Conservation (phyloP, 2,329 filamentous ascomycete genomes). For the Raffaelea arxii region DNA sequence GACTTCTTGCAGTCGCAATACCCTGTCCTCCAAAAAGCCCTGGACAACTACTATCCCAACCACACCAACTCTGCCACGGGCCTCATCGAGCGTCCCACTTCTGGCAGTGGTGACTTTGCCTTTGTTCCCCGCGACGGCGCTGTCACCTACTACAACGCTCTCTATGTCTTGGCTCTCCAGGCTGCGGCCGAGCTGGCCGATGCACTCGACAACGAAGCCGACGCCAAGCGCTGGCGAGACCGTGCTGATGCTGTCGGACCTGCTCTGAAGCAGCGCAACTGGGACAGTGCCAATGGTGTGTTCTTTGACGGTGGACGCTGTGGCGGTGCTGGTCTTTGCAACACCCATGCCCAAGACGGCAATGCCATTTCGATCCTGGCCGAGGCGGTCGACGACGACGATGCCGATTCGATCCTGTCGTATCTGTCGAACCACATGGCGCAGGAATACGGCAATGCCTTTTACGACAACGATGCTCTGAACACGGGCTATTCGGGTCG, state of each 20-base stretch:
- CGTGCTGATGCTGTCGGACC: conserved; percentile 24
- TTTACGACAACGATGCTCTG: conserved; percentile 36
- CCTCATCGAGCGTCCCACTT: conserved; percentile 30
- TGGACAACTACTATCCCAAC: conserved; percentile 36
- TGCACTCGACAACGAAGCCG: conserved; percentile 18
- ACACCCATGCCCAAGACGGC: conserved; percentile 39
- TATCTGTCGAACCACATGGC: conserved; percentile 28
- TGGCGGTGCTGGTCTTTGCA: conserved; percentile 16
- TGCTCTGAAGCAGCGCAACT: conserved; percentile 28
- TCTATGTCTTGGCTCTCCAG: conserved; percentile 36
- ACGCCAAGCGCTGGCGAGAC: conserved; percentile 28
- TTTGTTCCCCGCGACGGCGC: conserved; percentile 36
- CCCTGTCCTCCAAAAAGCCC: conserved; percentile 24
- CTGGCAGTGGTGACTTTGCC: conserved; percentile 40
- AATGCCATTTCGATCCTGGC: conserved; percentile 36
- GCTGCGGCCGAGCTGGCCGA: conserved; percentile 33
- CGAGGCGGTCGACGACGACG: conserved; percentile 21
- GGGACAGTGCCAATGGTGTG: conserved; percentile 30
- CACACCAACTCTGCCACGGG: conserved; percentile 28
- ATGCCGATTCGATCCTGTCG: conserved; percentile 24
- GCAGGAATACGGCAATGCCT: conserved; percentile 37
- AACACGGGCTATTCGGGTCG: conserved; percentile 27
- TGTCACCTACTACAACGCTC: conserved; percentile 42
- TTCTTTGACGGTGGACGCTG: conserved; percentile 33
- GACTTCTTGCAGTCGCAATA: conserved; percentile 33